These are phyloP conservation scores for Fusarium albidum DNA, from an alignment of 2,329 filamentous ascomycete genomes.

Conservation along the genomic window DNA sequence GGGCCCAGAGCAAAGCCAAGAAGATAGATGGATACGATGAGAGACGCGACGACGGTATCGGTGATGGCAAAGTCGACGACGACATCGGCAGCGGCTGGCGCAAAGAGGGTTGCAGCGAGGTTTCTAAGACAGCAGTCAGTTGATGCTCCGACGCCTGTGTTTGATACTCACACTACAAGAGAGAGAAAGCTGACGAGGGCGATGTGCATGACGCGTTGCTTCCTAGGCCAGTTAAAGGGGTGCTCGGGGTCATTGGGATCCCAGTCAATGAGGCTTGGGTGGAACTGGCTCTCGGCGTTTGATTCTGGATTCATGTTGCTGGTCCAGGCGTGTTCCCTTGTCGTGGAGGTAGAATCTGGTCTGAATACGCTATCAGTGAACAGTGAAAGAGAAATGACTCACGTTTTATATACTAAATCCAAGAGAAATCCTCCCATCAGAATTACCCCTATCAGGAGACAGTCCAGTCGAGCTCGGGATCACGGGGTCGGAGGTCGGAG, in stretches of 20 bases:
- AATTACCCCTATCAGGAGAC: too few species aligned
- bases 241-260: slow-evolving; percentile 65
- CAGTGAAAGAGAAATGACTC: too few species aligned
- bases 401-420: too few species aligned
- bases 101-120: slow-evolving; percentile 38
- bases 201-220: slow-evolving; percentile 52
- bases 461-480: background rate
- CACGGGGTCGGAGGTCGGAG: slow-evolving; percentile 4
- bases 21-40: background rate
- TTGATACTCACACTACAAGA: slow-evolving; percentile 19
- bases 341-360: too few species aligned
- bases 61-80: slow-evolving; percentile 49
- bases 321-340: too few species aligned
- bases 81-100: slow-evolving; percentile 61
- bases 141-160: too few species aligned
- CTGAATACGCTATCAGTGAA: too few species aligned
- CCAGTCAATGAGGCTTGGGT: slow-evolving; percentile 63
- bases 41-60: background rate
- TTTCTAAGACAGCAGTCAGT: slow-evolving; percentile 7
- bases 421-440: too few species aligned
- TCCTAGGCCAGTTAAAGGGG: slow-evolving; percentile 70
- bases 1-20: background rate
- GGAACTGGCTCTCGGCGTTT: too few species aligned
- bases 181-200: slow-evolving; percentile 57
- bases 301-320: too few species aligned